Conservation (phyloP, 352 stramenopile species). For the Globisporangium cederbergense region DNA sequence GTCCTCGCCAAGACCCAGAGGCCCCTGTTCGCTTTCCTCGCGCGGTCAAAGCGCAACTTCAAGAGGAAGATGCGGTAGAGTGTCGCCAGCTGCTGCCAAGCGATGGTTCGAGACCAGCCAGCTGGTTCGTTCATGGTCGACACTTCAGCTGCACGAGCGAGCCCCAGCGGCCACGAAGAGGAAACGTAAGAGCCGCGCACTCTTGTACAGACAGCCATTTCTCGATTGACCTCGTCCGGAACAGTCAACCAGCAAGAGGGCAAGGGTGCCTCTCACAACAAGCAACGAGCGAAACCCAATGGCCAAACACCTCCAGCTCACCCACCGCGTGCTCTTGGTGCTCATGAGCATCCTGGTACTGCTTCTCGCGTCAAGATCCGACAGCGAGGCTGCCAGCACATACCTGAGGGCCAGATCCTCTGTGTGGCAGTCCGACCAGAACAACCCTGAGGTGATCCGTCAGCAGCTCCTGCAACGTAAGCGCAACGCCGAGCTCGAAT, state of each 20-base stretch:
- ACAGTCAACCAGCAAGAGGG: no score
- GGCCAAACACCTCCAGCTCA: not conserved
- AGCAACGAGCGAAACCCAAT: not conserved
- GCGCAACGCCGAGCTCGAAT: slow-evolving; percentile 2
- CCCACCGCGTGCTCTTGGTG: not conserved
- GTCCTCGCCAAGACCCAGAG: not conserved
- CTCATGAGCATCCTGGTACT: not conserved
- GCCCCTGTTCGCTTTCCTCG: not conserved
- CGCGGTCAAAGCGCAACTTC: not conserved
- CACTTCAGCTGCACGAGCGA: not conserved
- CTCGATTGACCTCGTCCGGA: no score
- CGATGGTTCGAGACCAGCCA: not conserved
- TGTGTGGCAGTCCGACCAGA: not conserved
- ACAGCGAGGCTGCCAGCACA: not conserved
- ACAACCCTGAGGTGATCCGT: not conserved
- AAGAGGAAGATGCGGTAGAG: not conserved
- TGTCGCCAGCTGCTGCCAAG: not conserved
- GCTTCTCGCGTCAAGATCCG: not conserved
- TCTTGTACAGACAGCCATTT: no score
- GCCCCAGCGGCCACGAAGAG: not conserved
- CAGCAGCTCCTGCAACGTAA: slow-evolving; percentile 2
- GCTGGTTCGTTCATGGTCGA: not conserved
- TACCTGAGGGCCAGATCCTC: not conserved
- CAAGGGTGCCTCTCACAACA: no score
- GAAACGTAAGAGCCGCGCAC: not conserved